phyloP scores from a whole-genome alignment of 2,329 filamentous ascomycete genomes.

The Aureobasidium sp. region DNA sequence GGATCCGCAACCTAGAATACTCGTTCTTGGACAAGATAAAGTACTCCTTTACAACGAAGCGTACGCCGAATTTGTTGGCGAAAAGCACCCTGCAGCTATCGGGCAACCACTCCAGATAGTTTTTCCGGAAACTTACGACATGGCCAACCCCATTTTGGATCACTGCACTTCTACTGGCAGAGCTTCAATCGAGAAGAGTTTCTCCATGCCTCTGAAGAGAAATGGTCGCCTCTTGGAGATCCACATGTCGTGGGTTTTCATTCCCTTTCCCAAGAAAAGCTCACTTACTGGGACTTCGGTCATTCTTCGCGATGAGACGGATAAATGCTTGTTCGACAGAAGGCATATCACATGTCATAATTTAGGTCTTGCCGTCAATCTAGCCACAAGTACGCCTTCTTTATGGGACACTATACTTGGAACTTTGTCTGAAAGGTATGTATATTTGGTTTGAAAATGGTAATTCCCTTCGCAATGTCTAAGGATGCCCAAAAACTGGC shows the following conservation, averaged over 20 bases:
- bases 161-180: background rate
- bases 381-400: conserved; percentile 9
- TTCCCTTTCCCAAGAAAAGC: conserved; percentile 8
- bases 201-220: background rate
- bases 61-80: conserved; percentile 15
- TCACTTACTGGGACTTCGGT: conserved; percentile 11
- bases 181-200: background rate
- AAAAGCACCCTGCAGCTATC: conserved; percentile 13
- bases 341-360: background rate
- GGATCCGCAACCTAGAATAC: conserved; percentile 17
- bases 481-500: background rate
- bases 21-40: conserved; percentile 16
- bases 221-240: conserved; percentile 13
- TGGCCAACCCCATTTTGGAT: background rate
- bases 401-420: conserved; percentile 14
- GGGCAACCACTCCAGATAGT: background rate
- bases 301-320: conserved; percentile 15
- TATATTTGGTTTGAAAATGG: background rate
- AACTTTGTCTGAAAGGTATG: conserved; percentile 5
- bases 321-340: conserved; percentile 7
- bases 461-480: too few species aligned
- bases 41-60: conserved; percentile 17
- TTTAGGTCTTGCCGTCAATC: background rate
- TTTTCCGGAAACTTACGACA: background rate
- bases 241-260: conserved; percentile 15